Percentiles rank a stretch among this genome's conserved stretches.
Conservation (phyloP, 2,329 filamentous ascomycete genomes). For the Aspergillus quadricinctus region DNA sequence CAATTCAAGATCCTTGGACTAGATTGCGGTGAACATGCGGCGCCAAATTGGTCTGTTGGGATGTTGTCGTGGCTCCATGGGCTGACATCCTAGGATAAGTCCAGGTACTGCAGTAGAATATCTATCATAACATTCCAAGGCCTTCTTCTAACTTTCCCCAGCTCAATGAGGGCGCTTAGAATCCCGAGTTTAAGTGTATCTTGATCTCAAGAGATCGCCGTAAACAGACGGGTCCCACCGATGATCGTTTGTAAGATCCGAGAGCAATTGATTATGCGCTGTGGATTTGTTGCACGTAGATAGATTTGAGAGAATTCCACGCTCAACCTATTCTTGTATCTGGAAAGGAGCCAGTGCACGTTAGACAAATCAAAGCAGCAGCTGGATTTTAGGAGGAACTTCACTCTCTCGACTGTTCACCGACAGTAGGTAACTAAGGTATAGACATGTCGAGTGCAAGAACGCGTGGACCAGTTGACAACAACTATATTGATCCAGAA, state of each 20-base stretch:
- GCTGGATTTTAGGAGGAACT: not conserved
- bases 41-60: constrained; percentile 22
- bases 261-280: constrained; percentile 3
- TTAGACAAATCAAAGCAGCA: not conserved
- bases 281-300: not conserved
- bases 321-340: constrained; percentile 2
- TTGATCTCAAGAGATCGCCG: constrained; percentile 4
- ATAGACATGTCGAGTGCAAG: not conserved
- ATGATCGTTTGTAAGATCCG: constrained; percentile 12
- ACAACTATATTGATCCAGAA: not conserved
- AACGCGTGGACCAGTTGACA: not conserved
- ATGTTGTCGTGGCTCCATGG: constrained; percentile 35
- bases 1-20: constrained; percentile 5
- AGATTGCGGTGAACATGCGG: constrained; percentile 18
- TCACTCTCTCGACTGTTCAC: not conserved
- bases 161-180: constrained; percentile 2
- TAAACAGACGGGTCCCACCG: not conserved
- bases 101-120: constrained; percentile 3
- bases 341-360: not conserved
- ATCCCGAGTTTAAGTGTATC: constrained; percentile 5
- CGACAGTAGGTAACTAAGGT: not conserved
- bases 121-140: constrained; percentile 5
- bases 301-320: constrained; percentile 5
- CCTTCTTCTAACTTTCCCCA: constrained; percentile 1
- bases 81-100: constrained; percentile 5